Evolutionary conservation across 73 alveolate species (phyloP), one percentile per base, ranked within the genome.

Genomic region (Effrenium voratum): DNA sequence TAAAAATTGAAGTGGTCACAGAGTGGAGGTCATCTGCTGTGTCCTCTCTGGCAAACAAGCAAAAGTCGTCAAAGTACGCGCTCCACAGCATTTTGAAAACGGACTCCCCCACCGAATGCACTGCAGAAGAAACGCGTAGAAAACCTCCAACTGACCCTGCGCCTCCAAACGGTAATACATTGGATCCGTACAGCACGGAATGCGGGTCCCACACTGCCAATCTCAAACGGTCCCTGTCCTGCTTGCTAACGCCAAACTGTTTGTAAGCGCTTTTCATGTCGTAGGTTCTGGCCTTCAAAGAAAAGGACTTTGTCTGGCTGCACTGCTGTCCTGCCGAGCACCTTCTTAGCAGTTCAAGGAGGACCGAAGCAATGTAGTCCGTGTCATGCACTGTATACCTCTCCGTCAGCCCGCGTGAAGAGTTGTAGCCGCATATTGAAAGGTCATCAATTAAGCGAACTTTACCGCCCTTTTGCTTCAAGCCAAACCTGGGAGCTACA

Each of bases 191-290:
- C n/a, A 83, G 52, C 5, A 0, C 41, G 16, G 30, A 36, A 19
- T 52, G 77, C 1, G 93, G 93, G 2, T 32, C 5, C 22, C 50
- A 49, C 57, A 83, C 77, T 0, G 93, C 93, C n/a, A 83, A 2
- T 3, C 52, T 0, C 77, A 83, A 13, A 0, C 43, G 52, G 22
- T 83, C 41, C 41, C 50, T 3, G 43, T 83, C 66, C 40, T 5
- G 1, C 41, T 2, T 76, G 43, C 24, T 6, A 2, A 50, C 41
- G 19, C 93, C 93, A 45, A 83, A 70, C 30, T 70, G 81, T 28
- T 70, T 70, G 24, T 70, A 70, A 10, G 81, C 81, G 81, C 47
- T 34, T 28, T 83, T 83, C 28, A 83, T 16, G 28, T 83, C 93
- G 32, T 49, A 83, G 50, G 68, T 60, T 40, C 93, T 40, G 38